These are phyloP conservation scores for Fusarium caatingaense DNA, from an alignment of 2,329 filamentous ascomycete genomes.

Conservation along the genomic window DNA sequence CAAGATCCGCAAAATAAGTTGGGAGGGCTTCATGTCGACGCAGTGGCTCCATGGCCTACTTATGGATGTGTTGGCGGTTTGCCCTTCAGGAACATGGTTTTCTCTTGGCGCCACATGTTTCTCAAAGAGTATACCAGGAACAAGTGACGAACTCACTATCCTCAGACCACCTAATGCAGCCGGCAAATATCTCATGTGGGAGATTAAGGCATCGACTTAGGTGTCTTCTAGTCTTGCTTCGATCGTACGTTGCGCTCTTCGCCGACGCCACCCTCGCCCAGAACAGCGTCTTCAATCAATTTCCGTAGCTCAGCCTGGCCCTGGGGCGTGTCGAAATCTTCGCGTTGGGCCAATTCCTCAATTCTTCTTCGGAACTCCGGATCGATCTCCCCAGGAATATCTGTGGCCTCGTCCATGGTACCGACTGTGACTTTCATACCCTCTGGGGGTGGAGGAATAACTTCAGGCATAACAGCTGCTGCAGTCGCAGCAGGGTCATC, in stretches of 20 bases:
- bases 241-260: constrained; percentile 73
- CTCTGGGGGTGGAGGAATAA: constrained; percentile 74
- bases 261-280: constrained; percentile 70
- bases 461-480: constrained; percentile 48
- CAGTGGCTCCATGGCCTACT: constrained; percentile 63
- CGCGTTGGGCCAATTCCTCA: constrained; percentile 84
- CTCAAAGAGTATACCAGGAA: constrained; percentile 57
- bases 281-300: constrained; percentile 83
- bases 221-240: constrained; percentile 62
- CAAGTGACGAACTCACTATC: constrained; percentile 63
- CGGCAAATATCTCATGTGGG: constrained; percentile 71
- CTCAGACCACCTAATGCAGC: constrained; percentile 62
- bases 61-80: constrained; percentile 56
- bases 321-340: constrained; percentile 84
- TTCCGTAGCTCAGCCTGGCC: constrained; percentile 83
- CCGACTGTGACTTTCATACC: constrained; percentile 83
- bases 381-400: constrained; percentile 74
- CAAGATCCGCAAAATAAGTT: constrained; percentile 64
- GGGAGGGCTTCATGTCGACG: constrained; percentile 68
- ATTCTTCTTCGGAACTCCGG: constrained; percentile 87
- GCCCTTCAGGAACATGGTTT: constrained; percentile 65
- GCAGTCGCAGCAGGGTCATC: constrained; percentile 47
- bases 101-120: constrained; percentile 65
- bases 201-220: constrained; percentile 61
- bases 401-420: constrained; percentile 73